These are phyloP conservation scores for Penicillium malachiteum DNA, from an alignment of 495 filamentous ascomycete species.

Conservation along the genomic window DNA sequence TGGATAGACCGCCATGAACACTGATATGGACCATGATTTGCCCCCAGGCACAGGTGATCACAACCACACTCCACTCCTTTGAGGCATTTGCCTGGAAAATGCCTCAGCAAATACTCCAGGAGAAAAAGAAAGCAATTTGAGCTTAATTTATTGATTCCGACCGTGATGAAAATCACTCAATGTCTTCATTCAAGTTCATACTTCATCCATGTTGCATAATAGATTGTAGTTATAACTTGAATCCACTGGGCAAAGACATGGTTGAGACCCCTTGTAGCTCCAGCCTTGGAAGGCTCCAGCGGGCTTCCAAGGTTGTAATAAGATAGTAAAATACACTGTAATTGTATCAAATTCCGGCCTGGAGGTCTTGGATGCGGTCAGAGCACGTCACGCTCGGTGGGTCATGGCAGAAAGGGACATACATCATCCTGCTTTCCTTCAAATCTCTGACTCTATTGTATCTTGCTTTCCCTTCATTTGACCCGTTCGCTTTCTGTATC, in stretches of 20 bases:
- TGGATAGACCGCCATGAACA: slow-evolving; percentile 2
- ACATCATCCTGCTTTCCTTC: slow-evolving; percentile 39
- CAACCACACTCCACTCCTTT: slow-evolving; percentile 17
- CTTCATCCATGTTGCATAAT: background rate
- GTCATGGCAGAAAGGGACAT: slow-evolving; percentile 44
- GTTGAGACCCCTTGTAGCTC: background rate
- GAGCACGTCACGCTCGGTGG: slow-evolving; percentile 44
- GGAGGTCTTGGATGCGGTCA: slow-evolving; percentile 30
- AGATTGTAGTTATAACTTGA: no score
- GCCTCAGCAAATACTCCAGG: slow-evolving; percentile 7
- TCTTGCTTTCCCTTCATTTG: slow-evolving; percentile 12
- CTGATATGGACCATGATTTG: slow-evolving; percentile 9
- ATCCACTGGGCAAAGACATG: no score
- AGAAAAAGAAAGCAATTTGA: no score
- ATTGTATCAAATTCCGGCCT: background rate
- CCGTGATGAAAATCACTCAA: no score
- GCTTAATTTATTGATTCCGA: no score
- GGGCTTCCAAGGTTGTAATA: background rate
- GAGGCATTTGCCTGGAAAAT: slow-evolving; percentile 27
- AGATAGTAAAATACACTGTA: background rate
- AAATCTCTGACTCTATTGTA: slow-evolving; percentile 20
- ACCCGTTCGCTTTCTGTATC: slow-evolving; percentile 8
- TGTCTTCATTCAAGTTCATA: background rate
- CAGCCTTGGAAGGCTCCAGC: background rate
- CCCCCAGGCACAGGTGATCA: slow-evolving; percentile 10